Evolutionary conservation across 2,329 filamentous ascomycete species (phyloP).

Genomic region (Ophiocordyceps polyrhachis-furcata): DNA sequence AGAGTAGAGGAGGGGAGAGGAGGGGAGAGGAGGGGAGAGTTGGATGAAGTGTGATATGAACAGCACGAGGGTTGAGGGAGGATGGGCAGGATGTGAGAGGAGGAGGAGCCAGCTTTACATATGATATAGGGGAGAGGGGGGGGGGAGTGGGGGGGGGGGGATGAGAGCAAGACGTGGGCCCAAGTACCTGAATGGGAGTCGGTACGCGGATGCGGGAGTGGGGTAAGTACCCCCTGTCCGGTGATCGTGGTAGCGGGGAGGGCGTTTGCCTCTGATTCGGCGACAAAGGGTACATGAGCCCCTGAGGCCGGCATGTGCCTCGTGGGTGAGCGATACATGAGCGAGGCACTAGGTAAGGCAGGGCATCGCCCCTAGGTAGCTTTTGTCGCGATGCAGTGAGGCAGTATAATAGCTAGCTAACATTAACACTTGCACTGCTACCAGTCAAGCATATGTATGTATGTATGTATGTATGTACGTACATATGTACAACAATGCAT

Average conservation of each 20-base stretch:
- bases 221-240: too few relatives aligned
- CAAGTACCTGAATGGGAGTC: background rate
- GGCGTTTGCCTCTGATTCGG: background rate
- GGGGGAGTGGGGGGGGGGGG: background rate
- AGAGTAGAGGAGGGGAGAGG: background rate
- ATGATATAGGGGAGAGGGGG: conserved; percentile 1
- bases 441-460: background rate
- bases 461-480: background rate
- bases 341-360: background rate
- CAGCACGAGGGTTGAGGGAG: background rate
- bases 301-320: background rate
- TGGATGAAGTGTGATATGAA: too few relatives aligned
- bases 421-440: too few relatives aligned
- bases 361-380: background rate
- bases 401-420: background rate
- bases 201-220: background rate
- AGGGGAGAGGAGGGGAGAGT: background rate
- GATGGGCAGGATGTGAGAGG: background rate
- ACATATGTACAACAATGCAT: too few relatives aligned
- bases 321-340: background rate
- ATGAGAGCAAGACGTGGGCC: background rate
- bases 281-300: background rate
- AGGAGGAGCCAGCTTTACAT: conserved; percentile 1
- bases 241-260: too few relatives aligned
- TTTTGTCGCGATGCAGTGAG: background rate